Evolutionary conservation across 2,329 filamentous ascomycete species (phyloP).

Genomic region (Colletotrichum sp.): DNA sequence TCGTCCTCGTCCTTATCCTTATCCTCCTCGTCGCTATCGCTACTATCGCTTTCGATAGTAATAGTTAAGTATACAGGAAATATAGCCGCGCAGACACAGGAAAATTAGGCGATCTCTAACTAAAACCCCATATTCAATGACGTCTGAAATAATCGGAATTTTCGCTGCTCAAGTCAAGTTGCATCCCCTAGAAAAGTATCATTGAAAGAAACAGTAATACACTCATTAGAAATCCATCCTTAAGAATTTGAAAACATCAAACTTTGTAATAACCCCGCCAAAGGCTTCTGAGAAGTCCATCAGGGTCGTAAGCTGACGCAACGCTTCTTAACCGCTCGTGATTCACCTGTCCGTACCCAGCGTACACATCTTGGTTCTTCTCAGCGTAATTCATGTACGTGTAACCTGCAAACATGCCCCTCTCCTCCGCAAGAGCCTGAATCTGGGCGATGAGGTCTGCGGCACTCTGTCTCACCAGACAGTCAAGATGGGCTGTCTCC

Average conservation of each 20-base stretch:
- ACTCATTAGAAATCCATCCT: too few relatives aligned
- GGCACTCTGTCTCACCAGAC: conserved; percentile 26
- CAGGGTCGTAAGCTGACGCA: conserved; percentile 31
- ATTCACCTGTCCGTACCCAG: conserved; percentile 40
- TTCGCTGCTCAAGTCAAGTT: too few relatives aligned
- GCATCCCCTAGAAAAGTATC: too few relatives aligned
- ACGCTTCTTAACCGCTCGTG: conserved; percentile 27
- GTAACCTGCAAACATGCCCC: conserved; percentile 33
- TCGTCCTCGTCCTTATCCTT: too few relatives aligned
- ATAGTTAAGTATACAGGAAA: too few relatives aligned
- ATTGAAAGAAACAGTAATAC: too few relatives aligned
- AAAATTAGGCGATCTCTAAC: too few relatives aligned
- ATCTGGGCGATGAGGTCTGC: conserved; percentile 28
- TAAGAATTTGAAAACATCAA: not conserved
- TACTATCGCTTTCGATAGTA: too few relatives aligned
- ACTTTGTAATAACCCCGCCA: conserved; percentile 29
- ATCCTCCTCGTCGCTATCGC: too few relatives aligned
- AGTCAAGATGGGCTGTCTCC: conserved; percentile 31
- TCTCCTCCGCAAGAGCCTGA: conserved; percentile 29
- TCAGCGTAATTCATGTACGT: conserved; percentile 42
- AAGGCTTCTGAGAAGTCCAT: conserved; percentile 27
- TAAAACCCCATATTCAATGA: too few relatives aligned
- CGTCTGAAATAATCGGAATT: too few relatives aligned
- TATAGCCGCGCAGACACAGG: too few relatives aligned
- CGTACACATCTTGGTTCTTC: conserved; percentile 40